Evolutionary conservation across 768 basidiomycete genomes (phyloP).

Genomic region (Amanita jacksonii): DNA sequence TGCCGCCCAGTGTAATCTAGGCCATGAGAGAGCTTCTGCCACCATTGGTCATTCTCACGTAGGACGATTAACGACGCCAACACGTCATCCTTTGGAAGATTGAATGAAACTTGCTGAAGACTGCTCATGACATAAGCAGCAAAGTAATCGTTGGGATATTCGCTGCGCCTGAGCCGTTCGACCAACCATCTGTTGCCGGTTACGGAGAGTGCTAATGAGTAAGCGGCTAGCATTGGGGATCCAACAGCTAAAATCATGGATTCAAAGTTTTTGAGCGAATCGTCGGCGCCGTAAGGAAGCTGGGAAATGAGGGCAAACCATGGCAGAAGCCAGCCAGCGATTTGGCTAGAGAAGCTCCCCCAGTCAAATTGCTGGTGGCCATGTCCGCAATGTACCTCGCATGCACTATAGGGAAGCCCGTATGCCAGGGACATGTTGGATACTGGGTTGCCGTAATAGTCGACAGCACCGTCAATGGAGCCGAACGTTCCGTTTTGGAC

Average conservation of each 20-base stretch:
- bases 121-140: too few species aligned
- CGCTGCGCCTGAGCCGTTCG: too few species aligned
- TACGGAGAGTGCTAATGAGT: conserved; percentile 24
- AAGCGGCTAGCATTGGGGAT: conserved; percentile 31
- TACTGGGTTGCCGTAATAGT: neutral
- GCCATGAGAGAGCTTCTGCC: too few species aligned
- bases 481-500: too few species aligned
- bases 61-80: too few species aligned
- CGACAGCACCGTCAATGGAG: neutral
- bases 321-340: conserved; percentile 32
- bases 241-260: conserved; percentile 29
- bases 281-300: conserved; percentile 29
- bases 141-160: too few species aligned
- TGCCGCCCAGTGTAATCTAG: too few species aligned
- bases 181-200: conserved; percentile 27
- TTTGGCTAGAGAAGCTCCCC: conserved; percentile 24
- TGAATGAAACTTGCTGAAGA: too few species aligned
- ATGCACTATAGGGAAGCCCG: conserved; percentile 14
- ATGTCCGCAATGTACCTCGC: conserved; percentile 16
- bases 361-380: conserved; percentile 14
- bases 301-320: conserved; percentile 32
- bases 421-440: neutral
- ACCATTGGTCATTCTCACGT: too few species aligned
- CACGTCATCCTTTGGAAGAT: too few species aligned
- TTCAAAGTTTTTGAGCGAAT: conserved; percentile 24